Base-by-base conservation (phyloP, 2,329 filamentous ascomycete species). In the Daldinia eschscholtzii region DNA sequence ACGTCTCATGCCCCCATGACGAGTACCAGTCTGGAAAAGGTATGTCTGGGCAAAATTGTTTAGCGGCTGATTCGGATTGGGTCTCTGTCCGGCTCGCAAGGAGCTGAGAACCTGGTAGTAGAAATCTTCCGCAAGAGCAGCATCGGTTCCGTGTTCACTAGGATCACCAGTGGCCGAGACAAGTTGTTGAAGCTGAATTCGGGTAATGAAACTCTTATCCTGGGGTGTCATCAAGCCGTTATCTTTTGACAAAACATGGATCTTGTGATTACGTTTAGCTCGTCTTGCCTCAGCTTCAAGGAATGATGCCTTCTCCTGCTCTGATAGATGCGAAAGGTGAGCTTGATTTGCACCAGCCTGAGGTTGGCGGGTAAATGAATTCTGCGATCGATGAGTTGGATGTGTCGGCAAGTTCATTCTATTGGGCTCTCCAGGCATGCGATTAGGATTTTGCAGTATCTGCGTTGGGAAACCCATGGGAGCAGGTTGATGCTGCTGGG, bases 181-280 rank as follows among this genome's bases (percentile, higher is more conserved):
- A 39, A 99, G 87, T 79, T 99, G 96, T 82, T 99, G 96, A 59
- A 99, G 86, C 79, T 99, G 96, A 72, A 99, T 99, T 18, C 96
- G 91, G 4, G 96, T 98, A 73, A 99, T 97, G 81, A 98, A 99
- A 79, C 98, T 99, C 86, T 99, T 99, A 82, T 99, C 96, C 78
- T 98, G 95, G 0, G 96, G 96, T 3, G 96, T 99, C 96, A 99
- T 99, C 68, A 99, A 83, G 26, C 96, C 96, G 77, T 99, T 99
- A 76, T 97, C 94, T 81, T 93, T 94, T 26, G 93, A 97, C 60
- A 98, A 83, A 46, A 97, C 85, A 82, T 94, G 95, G 70, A 99
- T 98, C 84, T 99, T 99, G 83, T 98, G 95, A 78, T 99, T 98
- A 46, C 96, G 89, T 85, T 99, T 99, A 5, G 96, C 94, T 57